Evolutionary conservation across 345 rosid genomes (phyloP).

Genomic region (Punica granatum): DNA sequence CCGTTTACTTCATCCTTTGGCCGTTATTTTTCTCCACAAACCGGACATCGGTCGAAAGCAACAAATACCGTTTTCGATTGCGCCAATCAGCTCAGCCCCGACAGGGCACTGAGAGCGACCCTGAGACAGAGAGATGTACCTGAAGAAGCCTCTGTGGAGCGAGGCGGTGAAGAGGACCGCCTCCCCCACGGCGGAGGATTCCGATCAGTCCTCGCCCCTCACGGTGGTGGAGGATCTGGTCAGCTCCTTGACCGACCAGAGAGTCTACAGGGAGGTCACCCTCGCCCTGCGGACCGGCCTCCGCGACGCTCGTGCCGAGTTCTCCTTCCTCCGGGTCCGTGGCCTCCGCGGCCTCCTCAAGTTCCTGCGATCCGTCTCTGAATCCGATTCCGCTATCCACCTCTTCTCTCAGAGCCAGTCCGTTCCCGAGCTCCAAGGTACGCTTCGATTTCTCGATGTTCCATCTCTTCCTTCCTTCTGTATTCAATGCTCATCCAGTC

Average conservation of each 20-base stretch:
- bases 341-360: slow-evolving; percentile 85
- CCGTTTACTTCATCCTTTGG: too few relatives aligned
- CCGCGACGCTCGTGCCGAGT: slow-evolving; percentile 80
- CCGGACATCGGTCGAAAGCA: too few relatives aligned
- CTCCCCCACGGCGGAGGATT: slow-evolving; percentile 12
- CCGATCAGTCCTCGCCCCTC: slow-evolving; percentile 23
- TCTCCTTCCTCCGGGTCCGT: slow-evolving; percentile 85
- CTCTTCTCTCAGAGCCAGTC: slow-evolving; percentile 74
- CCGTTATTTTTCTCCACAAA: too few relatives aligned
- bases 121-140: slow-evolving; percentile 26
- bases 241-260: slow-evolving; percentile 51
- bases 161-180: slow-evolving; percentile 27
- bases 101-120: background rate
- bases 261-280: slow-evolving; percentile 77
- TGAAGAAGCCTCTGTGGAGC: slow-evolving; percentile 58
- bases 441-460: background rate
- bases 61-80: too few relatives aligned
- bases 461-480: background rate
- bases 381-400: slow-evolving; percentile 59
- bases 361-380: slow-evolving; percentile 68
- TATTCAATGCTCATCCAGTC: background rate
- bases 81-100: background rate
- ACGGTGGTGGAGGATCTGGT: slow-evolving; percentile 69
- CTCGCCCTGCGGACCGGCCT: slow-evolving; percentile 84
- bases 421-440: slow-evolving; percentile 74